Percentiles rank a stretch among this genome's conserved stretches.
These are phyloP conservation scores for Trypanosoma theileri DNA, from an alignment of 208 protist species.

Conservation along the genomic window DNA sequence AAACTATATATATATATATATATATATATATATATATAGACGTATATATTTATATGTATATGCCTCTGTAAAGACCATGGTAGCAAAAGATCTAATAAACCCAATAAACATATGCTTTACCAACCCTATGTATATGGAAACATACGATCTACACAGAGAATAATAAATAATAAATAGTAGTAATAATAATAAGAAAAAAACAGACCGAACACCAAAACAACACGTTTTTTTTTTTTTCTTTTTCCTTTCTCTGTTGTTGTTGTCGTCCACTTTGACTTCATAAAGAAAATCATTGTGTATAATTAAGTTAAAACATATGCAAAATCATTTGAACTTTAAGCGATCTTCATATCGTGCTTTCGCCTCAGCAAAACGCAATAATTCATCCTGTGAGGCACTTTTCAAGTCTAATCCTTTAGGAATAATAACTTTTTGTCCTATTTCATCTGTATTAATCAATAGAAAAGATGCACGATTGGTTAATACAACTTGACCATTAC, in stretches of 20 bases:
- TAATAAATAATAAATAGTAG: background rate
- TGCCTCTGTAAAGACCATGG: background rate
- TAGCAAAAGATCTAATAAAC: slow-evolving; percentile 17
- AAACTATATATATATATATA: slow-evolving; percentile 2
- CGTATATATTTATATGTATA: slow-evolving; percentile 5
- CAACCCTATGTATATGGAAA: too few relatives aligned
- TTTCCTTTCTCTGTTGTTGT: background rate
- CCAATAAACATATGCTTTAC: too few relatives aligned
- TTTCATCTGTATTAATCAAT: slow-evolving; percentile 83
- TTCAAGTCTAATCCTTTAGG: slow-evolving; percentile 68
- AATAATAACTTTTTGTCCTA: slow-evolving; percentile 77
- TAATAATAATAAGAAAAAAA: background rate
- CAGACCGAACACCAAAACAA: too few relatives aligned
- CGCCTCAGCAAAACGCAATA: slow-evolving; percentile 69
- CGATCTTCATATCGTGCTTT: slow-evolving; percentile 53
- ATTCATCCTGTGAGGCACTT: slow-evolving; percentile 65
- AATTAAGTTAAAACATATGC: too few relatives aligned
- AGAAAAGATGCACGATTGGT: slow-evolving; percentile 89
- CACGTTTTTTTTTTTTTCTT: background rate
- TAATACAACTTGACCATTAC: slow-evolving; percentile 46
- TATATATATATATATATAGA: slow-evolving; percentile 27
- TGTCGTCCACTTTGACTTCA: too few relatives aligned
- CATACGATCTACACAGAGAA: background rate
- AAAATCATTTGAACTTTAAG: slow-evolving; percentile 21
- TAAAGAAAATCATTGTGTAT: too few relatives aligned